Percentiles rank a stretch among this genome's conserved stretches.
Conservation (phyloP, 2,329 filamentous ascomycete species). For the Fragosphaeria purpurea region DNA sequence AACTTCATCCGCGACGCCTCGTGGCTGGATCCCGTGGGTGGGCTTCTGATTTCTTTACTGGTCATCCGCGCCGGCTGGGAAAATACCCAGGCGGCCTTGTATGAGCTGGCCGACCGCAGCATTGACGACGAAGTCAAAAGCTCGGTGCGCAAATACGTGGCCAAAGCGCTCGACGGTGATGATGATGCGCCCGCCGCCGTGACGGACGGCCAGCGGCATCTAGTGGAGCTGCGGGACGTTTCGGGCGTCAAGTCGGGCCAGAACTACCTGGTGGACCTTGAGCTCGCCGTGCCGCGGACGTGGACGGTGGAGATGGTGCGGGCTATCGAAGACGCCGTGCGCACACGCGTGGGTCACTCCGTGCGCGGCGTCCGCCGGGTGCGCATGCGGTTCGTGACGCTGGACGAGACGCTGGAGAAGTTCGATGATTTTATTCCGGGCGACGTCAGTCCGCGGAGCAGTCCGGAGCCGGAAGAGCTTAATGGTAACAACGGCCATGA, state of each 20-base stretch:
- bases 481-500: constrained; percentile 31
- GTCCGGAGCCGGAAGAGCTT: constrained; percentile 51
- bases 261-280: constrained; percentile 88
- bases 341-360: constrained; percentile 61
- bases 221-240: constrained; percentile 65
- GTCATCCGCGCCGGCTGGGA: constrained; percentile 82
- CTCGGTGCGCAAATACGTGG: constrained; percentile 57
- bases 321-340: constrained; percentile 62
- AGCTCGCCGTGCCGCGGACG: constrained; percentile 64
- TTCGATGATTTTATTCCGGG: constrained; percentile 72
- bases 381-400: constrained; percentile 71
- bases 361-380: constrained; percentile 79
- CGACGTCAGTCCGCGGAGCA: constrained; percentile 46
- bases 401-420: constrained; percentile 43
- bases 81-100: constrained; percentile 72
- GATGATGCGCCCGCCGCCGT: constrained; percentile 19
- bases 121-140: constrained; percentile 76
- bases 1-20: constrained; percentile 76
- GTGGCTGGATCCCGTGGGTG: constrained; percentile 91
- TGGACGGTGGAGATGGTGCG: constrained; percentile 67
- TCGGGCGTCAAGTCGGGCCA: constrained; percentile 92
- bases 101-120: constrained; percentile 83
- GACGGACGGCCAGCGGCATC: constrained; percentile 41
- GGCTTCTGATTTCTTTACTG: constrained; percentile 84
- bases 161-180: constrained; percentile 38